A percentile compares a stretch with the other conserved stretches of the same genome.
Evolutionary conservation across 306 rosid genomes (phyloP).

Genomic region (Prunus padus): DNA sequence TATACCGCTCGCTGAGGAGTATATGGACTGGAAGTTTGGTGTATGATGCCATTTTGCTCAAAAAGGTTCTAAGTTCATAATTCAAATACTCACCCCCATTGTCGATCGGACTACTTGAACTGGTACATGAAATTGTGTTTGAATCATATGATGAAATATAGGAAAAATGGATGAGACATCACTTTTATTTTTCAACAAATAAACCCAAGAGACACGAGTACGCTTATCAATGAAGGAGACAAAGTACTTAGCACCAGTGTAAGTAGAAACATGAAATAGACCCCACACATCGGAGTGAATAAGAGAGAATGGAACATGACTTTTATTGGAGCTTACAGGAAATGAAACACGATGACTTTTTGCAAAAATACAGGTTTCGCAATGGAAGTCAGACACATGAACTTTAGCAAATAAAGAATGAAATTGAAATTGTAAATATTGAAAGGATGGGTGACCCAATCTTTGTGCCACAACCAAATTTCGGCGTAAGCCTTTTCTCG

Average conservation of each 20-base stretch:
- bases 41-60: not conserved
- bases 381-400: not conserved
- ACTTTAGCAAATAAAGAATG: not conserved
- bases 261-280: not conserved
- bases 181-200: not conserved
- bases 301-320: not conserved
- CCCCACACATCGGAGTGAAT: constrained; percentile 2
- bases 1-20: not conserved
- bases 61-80: too few relatives aligned
- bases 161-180: not conserved
- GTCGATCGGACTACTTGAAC: too few relatives aligned
- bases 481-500: too few relatives aligned
- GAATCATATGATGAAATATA: not conserved
- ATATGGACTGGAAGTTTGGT: not conserved
- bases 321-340: not conserved
- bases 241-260: not conserved
- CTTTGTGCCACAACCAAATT: too few relatives aligned
- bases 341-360: not conserved
- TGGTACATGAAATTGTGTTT: not conserved
- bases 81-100: too few relatives aligned
- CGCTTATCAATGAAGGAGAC: not conserved
- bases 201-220: not conserved
- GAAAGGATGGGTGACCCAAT: too few relatives aligned
- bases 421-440: not conserved
- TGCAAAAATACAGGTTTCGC: not conserved